Percentiles rank a stretch among this genome's conserved stretches.
Evolutionary conservation across 1,139 yeast genomes (phyloP).

Genomic region (Lodderomyces pseudojiufengensis): DNA sequence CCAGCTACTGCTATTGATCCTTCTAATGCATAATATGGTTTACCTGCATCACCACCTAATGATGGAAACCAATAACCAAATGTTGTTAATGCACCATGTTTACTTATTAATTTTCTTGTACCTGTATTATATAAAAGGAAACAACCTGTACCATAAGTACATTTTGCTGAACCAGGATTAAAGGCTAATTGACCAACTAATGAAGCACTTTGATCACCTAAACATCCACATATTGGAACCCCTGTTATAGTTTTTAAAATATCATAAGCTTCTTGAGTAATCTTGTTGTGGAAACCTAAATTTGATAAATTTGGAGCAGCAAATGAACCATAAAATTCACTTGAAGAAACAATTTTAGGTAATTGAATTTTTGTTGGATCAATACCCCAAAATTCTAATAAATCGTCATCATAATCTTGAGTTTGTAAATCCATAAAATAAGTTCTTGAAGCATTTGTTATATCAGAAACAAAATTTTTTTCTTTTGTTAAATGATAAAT

Average conservation of each 20-base stretch:
- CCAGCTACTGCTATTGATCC: constrained; percentile 98
- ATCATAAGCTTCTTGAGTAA: constrained; percentile 50
- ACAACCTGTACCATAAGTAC: constrained; percentile 98
- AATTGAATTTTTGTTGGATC: constrained; percentile 66
- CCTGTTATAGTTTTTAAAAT: constrained; percentile 49
- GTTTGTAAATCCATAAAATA: constrained; percentile 84
- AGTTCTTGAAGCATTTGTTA: constrained; percentile 89
- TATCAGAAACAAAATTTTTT: constrained; percentile 72
- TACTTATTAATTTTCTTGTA: constrained; percentile 54
- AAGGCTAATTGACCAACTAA: constrained; percentile 90
- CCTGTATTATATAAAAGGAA: constrained; percentile 90
- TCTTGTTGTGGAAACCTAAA: constrained; percentile 49
- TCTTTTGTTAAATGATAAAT: constrained; percentile 80
- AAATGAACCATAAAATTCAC: constrained; percentile 76
- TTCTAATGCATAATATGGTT: constrained; percentile 86
- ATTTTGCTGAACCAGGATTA: constrained; percentile 80
- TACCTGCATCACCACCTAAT: constrained; percentile 45
- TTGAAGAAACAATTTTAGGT: constrained; percentile 78
- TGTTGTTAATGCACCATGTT: constrained; percentile 84
- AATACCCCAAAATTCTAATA: constrained; percentile 74
- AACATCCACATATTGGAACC: constrained; percentile 81
- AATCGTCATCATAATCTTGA: constrained; percentile 68
- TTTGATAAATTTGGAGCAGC: constrained; percentile 52
- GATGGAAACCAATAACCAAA: constrained; percentile 87
- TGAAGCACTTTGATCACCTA: constrained; percentile 95